A percentile compares a stretch with the other conserved stretches of the same genome.
These are phyloP conservation scores for Rhizomucor pusillus DNA, from an alignment of 371 early-diverging fungal genomes.

Conservation along the genomic window DNA sequence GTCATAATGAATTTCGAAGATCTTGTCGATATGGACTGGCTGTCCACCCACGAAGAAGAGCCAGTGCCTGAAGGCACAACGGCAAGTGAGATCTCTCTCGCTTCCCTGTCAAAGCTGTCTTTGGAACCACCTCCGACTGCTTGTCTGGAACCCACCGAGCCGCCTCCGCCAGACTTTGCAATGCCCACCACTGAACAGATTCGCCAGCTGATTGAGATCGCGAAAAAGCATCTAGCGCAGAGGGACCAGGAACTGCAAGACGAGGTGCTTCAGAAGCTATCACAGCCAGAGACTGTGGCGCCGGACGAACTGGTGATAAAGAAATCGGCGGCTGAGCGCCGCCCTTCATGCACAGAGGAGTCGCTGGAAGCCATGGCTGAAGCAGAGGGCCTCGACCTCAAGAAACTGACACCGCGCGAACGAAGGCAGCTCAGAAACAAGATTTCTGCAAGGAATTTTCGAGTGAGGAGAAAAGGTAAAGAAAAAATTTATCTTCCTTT, in stretches of 20 bases:
- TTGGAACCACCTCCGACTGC: neutral
- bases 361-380: slow-evolving; percentile 23
- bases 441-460: slow-evolving; percentile 85
- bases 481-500: slow-evolving; percentile 20
- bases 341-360: slow-evolving; percentile 9
- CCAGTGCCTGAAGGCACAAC: slow-evolving; percentile 1
- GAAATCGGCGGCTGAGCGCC: no score
- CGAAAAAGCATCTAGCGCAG: slow-evolving; percentile 27
- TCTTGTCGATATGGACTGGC: slow-evolving; percentile 47
- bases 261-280: no score
- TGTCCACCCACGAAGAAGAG: slow-evolving; percentile 19
- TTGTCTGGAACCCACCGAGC: neutral
- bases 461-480: slow-evolving; percentile 82
- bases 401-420: slow-evolving; percentile 72
- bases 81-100: neutral
- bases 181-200: slow-evolving; percentile 42
- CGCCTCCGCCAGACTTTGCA: slow-evolving; percentile 5
- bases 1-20: slow-evolving; percentile 39
- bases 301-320: no score
- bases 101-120: slow-evolving; percentile 5
- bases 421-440: slow-evolving; percentile 83
- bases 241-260: no score
- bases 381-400: slow-evolving; percentile 33
- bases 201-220: slow-evolving; percentile 37
- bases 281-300: no score